phyloP scores from a whole-genome alignment of 352 stramenopile species.

The Elongisporangium anandrum region DNA sequence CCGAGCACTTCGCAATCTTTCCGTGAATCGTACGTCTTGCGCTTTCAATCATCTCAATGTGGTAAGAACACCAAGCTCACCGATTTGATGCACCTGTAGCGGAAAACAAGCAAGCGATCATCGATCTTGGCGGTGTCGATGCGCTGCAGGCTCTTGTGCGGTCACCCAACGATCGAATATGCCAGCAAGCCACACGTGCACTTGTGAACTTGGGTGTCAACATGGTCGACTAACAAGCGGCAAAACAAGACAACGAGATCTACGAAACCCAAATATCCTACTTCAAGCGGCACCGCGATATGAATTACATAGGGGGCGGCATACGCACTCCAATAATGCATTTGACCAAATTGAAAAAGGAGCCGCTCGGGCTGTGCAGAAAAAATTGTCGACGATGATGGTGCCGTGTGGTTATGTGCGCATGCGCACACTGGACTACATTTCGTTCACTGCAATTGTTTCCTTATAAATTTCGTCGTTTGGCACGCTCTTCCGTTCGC shows the following conservation, averaged over 20 bases:
- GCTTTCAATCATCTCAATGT: neutral
- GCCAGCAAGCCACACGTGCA: conserved; percentile 82
- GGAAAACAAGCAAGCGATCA: conserved; percentile 88
- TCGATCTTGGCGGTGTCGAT: conserved; percentile 76
- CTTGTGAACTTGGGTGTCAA: conserved; percentile 88
- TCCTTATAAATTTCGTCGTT: conserved; percentile 62
- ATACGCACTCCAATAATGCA: neutral
- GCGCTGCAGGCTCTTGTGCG: conserved; percentile 75
- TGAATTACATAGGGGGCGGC: neutral
- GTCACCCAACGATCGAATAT: conserved; percentile 85
- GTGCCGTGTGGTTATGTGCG: neutral
- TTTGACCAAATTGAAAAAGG: neutral
- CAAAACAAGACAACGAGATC: neutral
- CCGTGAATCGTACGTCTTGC: conserved; percentile 81
- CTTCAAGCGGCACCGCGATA: neutral
- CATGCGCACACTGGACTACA: neutral
- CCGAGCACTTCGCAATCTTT: conserved; percentile 91
- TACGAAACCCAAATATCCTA: neutral
- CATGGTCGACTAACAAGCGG: conserved; percentile 47
- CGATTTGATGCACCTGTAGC: conserved; percentile 22
- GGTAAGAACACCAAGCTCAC: neutral
- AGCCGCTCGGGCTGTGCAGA: neutral
- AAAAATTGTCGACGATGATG: neutral
- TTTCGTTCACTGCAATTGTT: conserved; percentile 1
- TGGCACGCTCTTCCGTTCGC: conserved; percentile 79